phyloP scores from a whole-genome alignment of 768 basidiomycete genomes.

The Agrocybe chaxingu region DNA sequence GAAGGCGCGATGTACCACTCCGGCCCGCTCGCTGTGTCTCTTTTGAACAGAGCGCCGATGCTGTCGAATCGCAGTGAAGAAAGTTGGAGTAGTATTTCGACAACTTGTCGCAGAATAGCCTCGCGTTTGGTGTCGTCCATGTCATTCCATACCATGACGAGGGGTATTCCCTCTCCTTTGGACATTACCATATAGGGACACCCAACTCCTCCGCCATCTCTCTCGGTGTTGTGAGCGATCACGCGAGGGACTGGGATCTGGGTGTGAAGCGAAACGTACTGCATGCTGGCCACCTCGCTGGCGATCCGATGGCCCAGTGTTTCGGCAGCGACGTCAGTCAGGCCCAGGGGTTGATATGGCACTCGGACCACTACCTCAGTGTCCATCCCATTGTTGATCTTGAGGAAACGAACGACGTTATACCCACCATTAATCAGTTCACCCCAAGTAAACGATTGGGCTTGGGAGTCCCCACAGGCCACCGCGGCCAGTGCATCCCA shows the following conservation, averaged over 20 bases:
- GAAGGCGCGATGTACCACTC: neutral
- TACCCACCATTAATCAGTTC: slow-evolving; percentile 2
- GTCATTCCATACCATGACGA: slow-evolving; percentile 1
- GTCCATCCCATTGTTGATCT: slow-evolving; percentile 1
- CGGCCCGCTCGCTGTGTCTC: too few species aligned
- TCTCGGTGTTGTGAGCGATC: neutral
- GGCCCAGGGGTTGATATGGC: neutral
- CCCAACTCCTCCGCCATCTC: neutral
- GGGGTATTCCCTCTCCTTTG: slow-evolving; percentile 2
- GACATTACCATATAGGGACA: slow-evolving; percentile 5
- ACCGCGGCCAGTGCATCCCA: too few species aligned
- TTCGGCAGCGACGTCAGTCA: too few species aligned
- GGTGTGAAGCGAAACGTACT: slow-evolving; percentile 2
- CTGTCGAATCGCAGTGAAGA: slow-evolving; percentile 6
- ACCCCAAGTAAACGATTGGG: neutral
- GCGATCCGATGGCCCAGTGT: neutral
- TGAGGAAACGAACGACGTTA: slow-evolving; percentile 7
- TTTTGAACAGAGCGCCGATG: slow-evolving; percentile 1
- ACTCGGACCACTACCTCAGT: slow-evolving; percentile 3
- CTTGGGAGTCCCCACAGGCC: too few species aligned
- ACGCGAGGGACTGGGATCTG: slow-evolving; percentile 1
- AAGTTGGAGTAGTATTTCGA: slow-evolving; percentile 7
- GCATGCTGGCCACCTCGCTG: slow-evolving; percentile 8
- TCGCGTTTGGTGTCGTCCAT: slow-evolving; percentile 6
- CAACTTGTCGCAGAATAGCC: slow-evolving; percentile 2